phyloP scores from a whole-genome alignment of 2,329 filamentous ascomycete genomes.

The Colletotrichum truncatum region DNA sequence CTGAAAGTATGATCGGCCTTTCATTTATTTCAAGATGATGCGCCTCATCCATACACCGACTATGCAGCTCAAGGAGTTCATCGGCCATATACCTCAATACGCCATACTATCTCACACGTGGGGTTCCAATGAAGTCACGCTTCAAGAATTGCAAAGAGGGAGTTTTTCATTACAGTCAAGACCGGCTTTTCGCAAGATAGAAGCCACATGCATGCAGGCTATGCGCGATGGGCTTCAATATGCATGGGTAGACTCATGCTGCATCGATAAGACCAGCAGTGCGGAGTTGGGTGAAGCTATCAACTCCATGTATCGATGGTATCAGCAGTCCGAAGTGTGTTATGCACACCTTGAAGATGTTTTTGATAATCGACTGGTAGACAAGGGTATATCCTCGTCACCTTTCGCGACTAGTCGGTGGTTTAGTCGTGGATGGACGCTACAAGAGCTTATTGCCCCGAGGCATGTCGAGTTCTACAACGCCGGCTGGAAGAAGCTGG shows the following conservation, averaged over 20 bases:
- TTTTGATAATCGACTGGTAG: not conserved
- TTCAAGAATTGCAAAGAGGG: not conserved
- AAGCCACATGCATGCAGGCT: not conserved
- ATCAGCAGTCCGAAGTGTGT: constrained; percentile 42
- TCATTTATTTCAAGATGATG: not conserved
- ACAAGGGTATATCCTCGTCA: constrained; percentile 19
- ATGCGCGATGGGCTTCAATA: constrained; percentile 33
- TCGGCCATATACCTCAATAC: not conserved
- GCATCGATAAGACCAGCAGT: constrained; percentile 43
- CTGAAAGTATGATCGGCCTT: too few species aligned
- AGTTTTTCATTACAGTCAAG: not conserved
- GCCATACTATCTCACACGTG: not conserved
- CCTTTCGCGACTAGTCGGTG: not conserved
- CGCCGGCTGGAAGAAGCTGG: not conserved
- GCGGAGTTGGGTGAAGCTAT: constrained; percentile 43
- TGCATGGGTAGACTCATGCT: constrained; percentile 48
- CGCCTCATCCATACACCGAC: constrained; percentile 5
- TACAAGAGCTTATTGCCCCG: constrained; percentile 4
- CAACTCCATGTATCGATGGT: constrained; percentile 42
- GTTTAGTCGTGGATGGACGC: not conserved
- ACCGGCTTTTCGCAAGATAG: not conserved
- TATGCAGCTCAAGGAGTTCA: constrained; percentile 15
- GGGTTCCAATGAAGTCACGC: not conserved
- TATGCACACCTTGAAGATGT: constrained; percentile 44
- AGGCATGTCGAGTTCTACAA: not conserved